Base-by-base conservation (phyloP, 2,329 filamentous ascomycete species). In the Trichoderma citrinoviride region DNA sequence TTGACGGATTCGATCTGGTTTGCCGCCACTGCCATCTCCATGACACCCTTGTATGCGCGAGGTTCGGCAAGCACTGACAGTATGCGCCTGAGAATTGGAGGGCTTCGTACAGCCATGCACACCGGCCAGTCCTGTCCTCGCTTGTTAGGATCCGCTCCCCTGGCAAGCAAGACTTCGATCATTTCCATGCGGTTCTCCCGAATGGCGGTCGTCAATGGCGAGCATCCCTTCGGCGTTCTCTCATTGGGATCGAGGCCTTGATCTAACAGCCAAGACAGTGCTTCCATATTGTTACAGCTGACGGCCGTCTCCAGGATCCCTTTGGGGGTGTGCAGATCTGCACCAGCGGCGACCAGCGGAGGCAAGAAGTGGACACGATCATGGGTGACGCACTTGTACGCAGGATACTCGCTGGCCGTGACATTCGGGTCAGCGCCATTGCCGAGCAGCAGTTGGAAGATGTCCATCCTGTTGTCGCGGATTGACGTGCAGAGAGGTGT, bases 51-150 rank as follows among this genome's bases (percentile, higher is more conserved):
- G 77, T 87, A 87, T 5, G 85, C 82, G 15, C 83, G 83, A 2
- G 85, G 83, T 69, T 88, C 84, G 1, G 83, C 75, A 8, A 89
- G 81, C 2, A 82, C 80, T 0, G 82, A 78, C 0, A 90, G 78
- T 1, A 91, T 79, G 58, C 82, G 83, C 69, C 82, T 81, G 12
- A 90, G 81, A 49, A 91, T 83, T 0, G 75, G 73, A 0, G 89
- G 87, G 41, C 85, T 82, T 66, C 80, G 81, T 56, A 90, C 87
- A 0, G 88, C 87, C 84, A 91, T 87, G 73, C 84, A 87, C 12
- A 90, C 80, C 0, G 89, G 89, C 88, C 88, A 91, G 71, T 90
- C 87, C 70, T 89, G 80, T 40, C 88, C 88, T 15, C 87, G 82
- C 19, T 88, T 76, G 62, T 84, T 83, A 5, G 87, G 85, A 66